Evolutionary conservation across 2,329 filamentous ascomycete species (phyloP).

Genomic region (Fusarium torulosum): DNA sequence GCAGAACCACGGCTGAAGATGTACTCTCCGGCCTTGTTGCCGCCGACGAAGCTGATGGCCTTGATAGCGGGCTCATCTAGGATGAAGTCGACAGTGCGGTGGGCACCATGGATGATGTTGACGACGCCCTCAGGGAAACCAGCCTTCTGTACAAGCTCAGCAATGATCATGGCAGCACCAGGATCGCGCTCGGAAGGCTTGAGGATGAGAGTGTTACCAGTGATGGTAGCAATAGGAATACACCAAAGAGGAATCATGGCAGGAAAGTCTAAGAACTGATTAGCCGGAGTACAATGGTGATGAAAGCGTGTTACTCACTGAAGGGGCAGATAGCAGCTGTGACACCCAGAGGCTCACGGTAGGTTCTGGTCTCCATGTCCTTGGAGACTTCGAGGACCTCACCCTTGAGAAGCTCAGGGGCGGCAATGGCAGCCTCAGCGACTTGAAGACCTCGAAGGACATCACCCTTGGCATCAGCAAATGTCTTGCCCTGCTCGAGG

Average conservation of each 20-base stretch:
- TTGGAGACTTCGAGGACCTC: conserved; percentile 88
- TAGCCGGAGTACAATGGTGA: conserved; percentile 6
- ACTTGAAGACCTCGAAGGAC: conserved; percentile 87
- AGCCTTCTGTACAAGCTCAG: conserved; percentile 82
- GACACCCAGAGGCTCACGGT: conserved; percentile 84
- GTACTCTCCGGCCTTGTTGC: conserved; percentile 90
- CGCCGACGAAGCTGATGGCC: conserved; percentile 87
- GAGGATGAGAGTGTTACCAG: conserved; percentile 85
- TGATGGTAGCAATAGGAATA: conserved; percentile 85
- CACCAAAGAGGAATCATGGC: conserved; percentile 96
- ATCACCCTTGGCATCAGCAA: conserved; percentile 84
- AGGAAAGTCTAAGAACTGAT: conserved; percentile 76
- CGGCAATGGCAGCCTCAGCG: conserved; percentile 83
- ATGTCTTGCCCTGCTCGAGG: conserved; percentile 89
- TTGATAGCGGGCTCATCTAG: conserved; percentile 88
- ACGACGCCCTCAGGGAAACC: conserved; percentile 86
- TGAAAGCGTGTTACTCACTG: conserved; percentile 65
- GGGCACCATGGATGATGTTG: conserved; percentile 85
- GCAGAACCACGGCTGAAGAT: conserved; percentile 83
- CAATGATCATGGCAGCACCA: conserved; percentile 86
- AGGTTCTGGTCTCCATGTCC: conserved; percentile 90
- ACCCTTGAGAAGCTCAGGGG: conserved; percentile 84
- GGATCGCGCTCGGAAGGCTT: conserved; percentile 91
- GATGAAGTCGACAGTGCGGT: conserved; percentile 87
- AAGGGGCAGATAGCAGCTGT: conserved; percentile 89